These are phyloP conservation scores for Nakazawaea wyomingensis DNA, from an alignment of 805 yeast genomes.

Conservation along the genomic window DNA sequence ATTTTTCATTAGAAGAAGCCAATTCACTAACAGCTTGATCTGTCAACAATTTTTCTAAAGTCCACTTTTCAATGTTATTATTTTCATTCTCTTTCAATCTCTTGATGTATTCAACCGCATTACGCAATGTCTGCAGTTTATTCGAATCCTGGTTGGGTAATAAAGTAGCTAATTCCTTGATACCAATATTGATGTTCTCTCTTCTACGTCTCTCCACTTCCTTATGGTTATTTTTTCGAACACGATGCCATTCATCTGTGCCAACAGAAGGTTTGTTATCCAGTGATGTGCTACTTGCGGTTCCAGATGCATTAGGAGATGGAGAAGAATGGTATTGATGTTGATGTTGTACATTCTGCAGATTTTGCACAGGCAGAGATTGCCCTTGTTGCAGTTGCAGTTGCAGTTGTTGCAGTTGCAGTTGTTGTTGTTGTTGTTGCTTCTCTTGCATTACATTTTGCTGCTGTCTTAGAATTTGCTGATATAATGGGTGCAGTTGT, in stretches of 20 bases:
- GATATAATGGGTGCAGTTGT: conserved; percentile 4
- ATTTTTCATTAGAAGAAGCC: conserved; percentile 77
- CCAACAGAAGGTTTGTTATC: conserved; percentile 58
- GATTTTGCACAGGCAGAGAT: no score
- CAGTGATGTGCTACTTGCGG: conserved; percentile 13
- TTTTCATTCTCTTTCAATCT: conserved; percentile 86
- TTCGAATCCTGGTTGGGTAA: conserved; percentile 83
- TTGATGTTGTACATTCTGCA: conserved; percentile 1
- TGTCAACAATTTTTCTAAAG: conserved; percentile 83
- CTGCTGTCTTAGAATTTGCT: conserved; percentile 4
- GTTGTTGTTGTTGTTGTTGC: conserved; percentile 5
- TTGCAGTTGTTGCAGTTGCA: conserved; percentile 3
- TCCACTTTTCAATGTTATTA: conserved; percentile 89
- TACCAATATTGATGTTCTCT: conserved; percentile 84
- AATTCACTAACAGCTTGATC: conserved; percentile 90
- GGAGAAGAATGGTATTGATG: conserved; percentile 4
- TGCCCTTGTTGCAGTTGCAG: conserved; percentile 6
- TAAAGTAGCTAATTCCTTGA: conserved; percentile 68
- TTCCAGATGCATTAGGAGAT: background rate
- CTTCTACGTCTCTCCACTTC: conserved; percentile 93
- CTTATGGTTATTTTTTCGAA: conserved; percentile 86
- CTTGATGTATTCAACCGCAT: conserved; percentile 88
- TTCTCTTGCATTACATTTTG: background rate
- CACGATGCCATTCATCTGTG: conserved; percentile 77
- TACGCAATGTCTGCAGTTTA: conserved; percentile 82